Conservation (phyloP, 306 rosid species). For the Elaeagnus macrophylla region DNA sequence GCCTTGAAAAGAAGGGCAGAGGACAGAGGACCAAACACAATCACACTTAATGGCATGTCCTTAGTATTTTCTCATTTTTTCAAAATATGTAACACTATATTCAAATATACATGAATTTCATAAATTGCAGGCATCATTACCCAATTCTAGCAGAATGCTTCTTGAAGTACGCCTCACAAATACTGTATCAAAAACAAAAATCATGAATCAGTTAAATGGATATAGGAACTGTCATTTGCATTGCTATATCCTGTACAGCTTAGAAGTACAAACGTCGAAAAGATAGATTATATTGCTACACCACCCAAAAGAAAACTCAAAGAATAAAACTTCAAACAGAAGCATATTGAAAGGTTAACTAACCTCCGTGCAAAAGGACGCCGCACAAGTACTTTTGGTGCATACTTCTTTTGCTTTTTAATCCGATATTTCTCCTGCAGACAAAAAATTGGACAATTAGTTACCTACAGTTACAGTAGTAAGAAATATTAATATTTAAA, state of each 20-base stretch:
- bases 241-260: background rate
- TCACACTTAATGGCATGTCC: background rate
- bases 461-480: conserved; percentile 7
- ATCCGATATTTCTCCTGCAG: conserved; percentile 89
- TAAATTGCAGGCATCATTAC: conserved; percentile 26
- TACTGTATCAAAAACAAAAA: conserved; percentile 36
- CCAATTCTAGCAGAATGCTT: conserved; percentile 79
- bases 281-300: background rate
- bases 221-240: background rate
- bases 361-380: conserved; percentile 82
- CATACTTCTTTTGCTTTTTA: conserved; percentile 89
- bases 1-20: background rate
- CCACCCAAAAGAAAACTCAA: background rate
- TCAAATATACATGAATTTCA: conserved; percentile 1
- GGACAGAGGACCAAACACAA: conserved; percentile 4
- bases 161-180: conserved; percentile 93
- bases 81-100: conserved; percentile 1
- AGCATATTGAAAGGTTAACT: background rate
- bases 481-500: background rate
- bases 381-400: conserved; percentile 79
- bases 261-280: background rate
- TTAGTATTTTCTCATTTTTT: background rate
- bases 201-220: conserved; percentile 12
- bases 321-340: background rate
- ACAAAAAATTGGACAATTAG: conserved; percentile 11